Percentiles rank a stretch among this genome's conserved stretches.
Evolutionary conservation across 164 flowering plant species (phyloP).

Genomic region (Chloranthus sessilifolius): DNA sequence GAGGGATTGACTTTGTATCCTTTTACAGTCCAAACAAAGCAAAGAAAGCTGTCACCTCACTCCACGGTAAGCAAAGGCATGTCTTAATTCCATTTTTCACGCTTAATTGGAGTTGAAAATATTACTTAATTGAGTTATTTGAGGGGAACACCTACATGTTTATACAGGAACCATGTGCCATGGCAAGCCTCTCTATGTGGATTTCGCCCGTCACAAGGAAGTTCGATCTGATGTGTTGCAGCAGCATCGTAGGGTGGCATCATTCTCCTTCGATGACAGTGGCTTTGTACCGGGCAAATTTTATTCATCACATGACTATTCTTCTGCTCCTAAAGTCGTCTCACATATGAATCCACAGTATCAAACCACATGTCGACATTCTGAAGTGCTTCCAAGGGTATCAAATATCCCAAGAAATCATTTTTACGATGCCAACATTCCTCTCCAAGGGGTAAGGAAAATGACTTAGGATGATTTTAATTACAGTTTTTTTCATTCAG

Average conservation of each 20-base stretch:
- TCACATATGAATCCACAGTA: conserved; percentile 1
- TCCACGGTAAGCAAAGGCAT: conserved; percentile 5
- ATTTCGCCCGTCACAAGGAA: conserved; percentile 22
- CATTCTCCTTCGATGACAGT: conserved; percentile 3
- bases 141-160: not conserved
- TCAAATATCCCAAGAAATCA: conserved; percentile 3
- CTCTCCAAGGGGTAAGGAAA: no score
- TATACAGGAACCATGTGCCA: conserved; percentile 18
- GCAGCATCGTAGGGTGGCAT: not conserved
- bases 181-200: conserved; percentile 20
- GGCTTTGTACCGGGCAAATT: not conserved
- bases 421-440: not conserved
- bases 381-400: not conserved
- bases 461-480: no score
- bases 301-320: conserved; percentile 1
- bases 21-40: conserved; percentile 10
- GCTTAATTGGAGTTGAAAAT: not conserved
- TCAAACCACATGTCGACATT: conserved; percentile 11
- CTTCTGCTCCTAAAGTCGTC: conserved; percentile 1
- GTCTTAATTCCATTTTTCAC: not conserved
- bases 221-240: conserved; percentile 9
- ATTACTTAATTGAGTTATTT: not conserved
- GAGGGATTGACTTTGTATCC: conserved; percentile 12
- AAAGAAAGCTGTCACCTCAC: conserved; percentile 1
- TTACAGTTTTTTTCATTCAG: no score